These are phyloP conservation scores for Megacollybia marginata DNA, from an alignment of 768 basidiomycete species.

Conservation along the genomic window DNA sequence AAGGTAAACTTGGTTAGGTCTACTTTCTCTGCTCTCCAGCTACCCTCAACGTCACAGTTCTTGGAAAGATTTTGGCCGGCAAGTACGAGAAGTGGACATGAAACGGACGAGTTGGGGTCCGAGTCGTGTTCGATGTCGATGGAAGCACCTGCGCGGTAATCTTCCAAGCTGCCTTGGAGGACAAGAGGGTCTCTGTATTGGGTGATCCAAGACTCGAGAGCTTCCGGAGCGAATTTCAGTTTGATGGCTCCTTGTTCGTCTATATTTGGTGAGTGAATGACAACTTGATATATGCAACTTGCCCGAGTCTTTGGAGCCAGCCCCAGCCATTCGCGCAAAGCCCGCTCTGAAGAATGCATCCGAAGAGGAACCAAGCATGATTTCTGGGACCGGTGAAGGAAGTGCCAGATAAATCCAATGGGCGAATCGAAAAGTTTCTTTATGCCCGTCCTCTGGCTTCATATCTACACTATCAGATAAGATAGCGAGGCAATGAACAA, in stretches of 20 bases:
- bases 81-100: constrained; percentile 2
- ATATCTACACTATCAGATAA: not conserved
- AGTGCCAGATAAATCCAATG: constrained; percentile 7
- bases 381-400: constrained; percentile 3
- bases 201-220: constrained; percentile 3
- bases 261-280: not conserved
- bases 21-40: constrained; percentile 1
- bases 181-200: constrained; percentile 5
- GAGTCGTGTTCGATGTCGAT: constrained; percentile 6
- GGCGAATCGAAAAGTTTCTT: not conserved
- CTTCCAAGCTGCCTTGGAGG: constrained; percentile 2
- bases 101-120: constrained; percentile 1
- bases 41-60: not conserved
- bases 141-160: constrained; percentile 6
- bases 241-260: not conserved
- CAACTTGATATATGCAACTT: not conserved
- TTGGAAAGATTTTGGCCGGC: not conserved
- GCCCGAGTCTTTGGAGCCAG: not conserved
- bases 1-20: not conserved
- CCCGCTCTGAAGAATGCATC: constrained; percentile 3
- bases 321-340: constrained; percentile 1
- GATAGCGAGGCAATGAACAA: not conserved
- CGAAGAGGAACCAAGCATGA: constrained; percentile 4
- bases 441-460: not conserved
- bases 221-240: constrained; percentile 1